A percentile compares a stretch with the other conserved stretches of the same genome.
Evolutionary conservation across 805 yeast species (phyloP).

Genomic region (Cyberlindnera americana): DNA sequence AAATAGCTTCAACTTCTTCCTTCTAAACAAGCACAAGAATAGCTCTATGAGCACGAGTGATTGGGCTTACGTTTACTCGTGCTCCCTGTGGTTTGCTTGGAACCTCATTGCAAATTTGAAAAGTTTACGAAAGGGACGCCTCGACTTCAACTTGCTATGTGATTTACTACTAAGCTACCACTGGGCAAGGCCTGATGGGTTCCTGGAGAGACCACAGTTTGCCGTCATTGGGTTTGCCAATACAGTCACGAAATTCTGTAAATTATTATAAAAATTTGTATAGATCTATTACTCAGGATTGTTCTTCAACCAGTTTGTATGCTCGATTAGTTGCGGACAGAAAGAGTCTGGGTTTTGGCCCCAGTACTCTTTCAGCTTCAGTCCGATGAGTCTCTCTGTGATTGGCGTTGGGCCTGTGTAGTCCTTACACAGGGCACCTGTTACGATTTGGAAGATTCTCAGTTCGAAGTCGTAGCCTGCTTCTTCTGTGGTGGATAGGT

Average conservation of each 20-base stretch:
- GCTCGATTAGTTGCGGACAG: slow-evolving; percentile 33
- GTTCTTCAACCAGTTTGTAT: slow-evolving; percentile 31
- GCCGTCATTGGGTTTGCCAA: slow-evolving; percentile 21
- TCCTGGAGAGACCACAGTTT: slow-evolving; percentile 15
- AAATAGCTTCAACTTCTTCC: slow-evolving; percentile 10
- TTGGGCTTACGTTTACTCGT: slow-evolving; percentile 24
- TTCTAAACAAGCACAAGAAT: slow-evolving; percentile 13
- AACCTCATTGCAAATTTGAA: slow-evolving; percentile 17
- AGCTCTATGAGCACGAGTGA: slow-evolving; percentile 13
- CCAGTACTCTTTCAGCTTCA: slow-evolving; percentile 29
- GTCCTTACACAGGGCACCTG: slow-evolving; percentile 34
- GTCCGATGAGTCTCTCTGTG: slow-evolving; percentile 25
- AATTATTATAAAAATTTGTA: neutral
- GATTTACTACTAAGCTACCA: slow-evolving; percentile 21
- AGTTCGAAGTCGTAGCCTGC: slow-evolving; percentile 39
- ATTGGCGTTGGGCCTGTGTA: slow-evolving; percentile 24
- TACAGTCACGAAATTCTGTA: slow-evolving; percentile 13
- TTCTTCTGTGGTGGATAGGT: slow-evolving; percentile 23
- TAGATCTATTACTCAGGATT: slow-evolving; percentile 23
- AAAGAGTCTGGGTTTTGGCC: slow-evolving; percentile 26
- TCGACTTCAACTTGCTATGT: slow-evolving; percentile 13
- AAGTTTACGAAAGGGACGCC: slow-evolving; percentile 5
- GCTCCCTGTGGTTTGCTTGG: slow-evolving; percentile 19
- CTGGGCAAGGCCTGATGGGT: slow-evolving; percentile 21
- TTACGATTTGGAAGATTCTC: slow-evolving; percentile 36